Evolutionary conservation across 441 rosid species (phyloP).

Genomic region (Gossypium davidsonii): DNA sequence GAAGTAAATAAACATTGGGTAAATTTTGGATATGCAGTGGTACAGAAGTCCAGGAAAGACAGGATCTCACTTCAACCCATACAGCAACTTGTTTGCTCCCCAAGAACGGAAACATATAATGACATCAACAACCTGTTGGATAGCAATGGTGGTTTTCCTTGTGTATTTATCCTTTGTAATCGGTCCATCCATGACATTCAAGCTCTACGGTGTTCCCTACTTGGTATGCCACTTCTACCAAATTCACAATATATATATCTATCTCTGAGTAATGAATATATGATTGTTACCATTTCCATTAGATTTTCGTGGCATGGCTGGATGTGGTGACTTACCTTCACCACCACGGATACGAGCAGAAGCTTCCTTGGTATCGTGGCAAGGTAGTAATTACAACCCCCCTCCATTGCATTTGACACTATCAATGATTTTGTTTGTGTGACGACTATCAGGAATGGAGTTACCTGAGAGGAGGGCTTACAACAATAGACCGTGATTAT

Average conservation of each 20-base stretch:
- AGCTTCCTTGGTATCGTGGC: slow-evolving; percentile 96
- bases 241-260: neutral
- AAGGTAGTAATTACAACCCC: slow-evolving; percentile 34
- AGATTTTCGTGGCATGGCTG: slow-evolving; percentile 81
- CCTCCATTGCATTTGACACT: too few species aligned
- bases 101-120: slow-evolving; percentile 51
- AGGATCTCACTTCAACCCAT: slow-evolving; percentile 85
- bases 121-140: slow-evolving; percentile 67
- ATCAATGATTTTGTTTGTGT: too few species aligned
- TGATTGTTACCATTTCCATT: neutral
- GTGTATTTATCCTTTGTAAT: slow-evolving; percentile 35
- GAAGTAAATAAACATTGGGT: too few species aligned
- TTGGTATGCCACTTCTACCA: slow-evolving; percentile 31
- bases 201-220: slow-evolving; percentile 79
- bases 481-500: slow-evolving; percentile 81
- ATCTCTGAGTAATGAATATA: neutral
- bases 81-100: slow-evolving; percentile 55
- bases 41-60: slow-evolving; percentile 81
- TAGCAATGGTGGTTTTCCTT: slow-evolving; percentile 51
- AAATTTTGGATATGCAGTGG: slow-evolving; percentile 40
- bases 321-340: slow-evolving; percentile 85
- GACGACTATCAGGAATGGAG: slow-evolving; percentile 69
- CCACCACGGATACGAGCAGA: slow-evolving; percentile 82
- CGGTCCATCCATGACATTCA: slow-evolving; percentile 60
- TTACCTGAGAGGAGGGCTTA: slow-evolving; percentile 82